phyloP scores from a whole-genome alignment of 192 early-diverging fungal genomes.

The Coemansia sp. region DNA sequence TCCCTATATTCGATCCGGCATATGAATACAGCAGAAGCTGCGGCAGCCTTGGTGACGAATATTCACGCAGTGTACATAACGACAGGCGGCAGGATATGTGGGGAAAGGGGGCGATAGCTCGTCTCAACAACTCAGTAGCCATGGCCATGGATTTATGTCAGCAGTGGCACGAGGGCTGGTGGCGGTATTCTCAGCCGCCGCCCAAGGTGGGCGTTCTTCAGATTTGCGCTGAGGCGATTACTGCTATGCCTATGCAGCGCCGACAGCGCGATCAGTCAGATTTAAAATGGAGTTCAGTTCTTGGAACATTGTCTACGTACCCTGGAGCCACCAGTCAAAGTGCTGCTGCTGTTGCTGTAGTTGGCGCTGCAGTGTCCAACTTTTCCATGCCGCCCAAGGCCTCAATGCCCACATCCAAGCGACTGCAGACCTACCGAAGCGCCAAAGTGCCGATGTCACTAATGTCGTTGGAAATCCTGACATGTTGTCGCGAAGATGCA shows the following conservation, averaged over 20 bases:
- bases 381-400: neutral
- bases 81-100: conserved; percentile 32
- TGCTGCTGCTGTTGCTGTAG: neutral
- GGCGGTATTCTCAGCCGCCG: conserved; percentile 36
- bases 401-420: neutral
- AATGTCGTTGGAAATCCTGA: conserved; percentile 29
- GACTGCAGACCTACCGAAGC: neutral
- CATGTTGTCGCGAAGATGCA: conserved; percentile 41
- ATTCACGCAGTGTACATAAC: neutral
- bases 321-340: neutral
- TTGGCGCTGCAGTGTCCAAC: neutral
- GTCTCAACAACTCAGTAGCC: neutral
- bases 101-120: conserved; percentile 1
- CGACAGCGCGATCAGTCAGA: conserved; percentile 48
- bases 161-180: conserved; percentile 24
- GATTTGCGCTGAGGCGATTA: neutral
- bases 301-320: conserved; percentile 19
- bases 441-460: conserved; percentile 18
- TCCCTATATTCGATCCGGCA: conserved; percentile 28
- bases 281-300: conserved; percentile 48
- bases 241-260: conserved; percentile 15
- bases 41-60: neutral
- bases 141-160: neutral
- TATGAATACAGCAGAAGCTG: neutral
- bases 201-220: neutral